These are phyloP conservation scores for Cudoniella acicularis DNA, from an alignment of 495 filamentous ascomycete genomes.

Conservation along the genomic window DNA sequence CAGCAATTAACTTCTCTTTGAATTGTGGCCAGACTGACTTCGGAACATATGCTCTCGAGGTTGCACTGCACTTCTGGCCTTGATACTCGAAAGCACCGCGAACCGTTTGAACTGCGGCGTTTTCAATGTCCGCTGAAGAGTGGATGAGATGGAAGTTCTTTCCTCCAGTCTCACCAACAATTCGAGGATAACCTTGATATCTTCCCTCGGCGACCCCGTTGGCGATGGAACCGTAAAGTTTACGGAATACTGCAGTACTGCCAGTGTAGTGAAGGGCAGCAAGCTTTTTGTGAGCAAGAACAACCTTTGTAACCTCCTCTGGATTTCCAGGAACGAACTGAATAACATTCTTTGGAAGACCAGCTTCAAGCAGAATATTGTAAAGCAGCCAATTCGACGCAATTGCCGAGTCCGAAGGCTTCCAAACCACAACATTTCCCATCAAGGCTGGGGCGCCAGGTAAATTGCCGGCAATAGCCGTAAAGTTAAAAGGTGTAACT, in stretches of 20 bases:
- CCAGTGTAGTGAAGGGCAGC: conserved; percentile 79
- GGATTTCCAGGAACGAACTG: conserved; percentile 82
- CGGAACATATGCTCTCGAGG: conserved; percentile 72
- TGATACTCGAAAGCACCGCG: conserved; percentile 88
- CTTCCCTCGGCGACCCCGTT: conserved; percentile 61
- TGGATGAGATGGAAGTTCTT: conserved; percentile 93
- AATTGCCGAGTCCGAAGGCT: conserved; percentile 75
- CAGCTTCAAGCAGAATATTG: conserved; percentile 83
- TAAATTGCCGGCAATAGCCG: conserved; percentile 77
- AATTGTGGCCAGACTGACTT: conserved; percentile 67
- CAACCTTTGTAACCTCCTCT: conserved; percentile 64
- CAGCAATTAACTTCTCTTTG: conserved; percentile 53
- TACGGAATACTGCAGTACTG: conserved; percentile 76
- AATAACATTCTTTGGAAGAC: conserved; percentile 73
- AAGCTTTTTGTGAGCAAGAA: conserved; percentile 65
- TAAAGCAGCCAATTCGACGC: conserved; percentile 72
- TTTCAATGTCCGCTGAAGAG: conserved; percentile 65
- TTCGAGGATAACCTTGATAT: conserved; percentile 73
- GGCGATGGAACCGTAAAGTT: conserved; percentile 68
- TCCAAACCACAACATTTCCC: conserved; percentile 88
- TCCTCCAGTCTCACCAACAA: conserved; percentile 83
- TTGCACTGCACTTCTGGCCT: conserved; percentile 86
- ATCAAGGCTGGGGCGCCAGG: conserved; percentile 69
- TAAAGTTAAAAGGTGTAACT: conserved; percentile 87
- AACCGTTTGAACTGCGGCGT: conserved; percentile 76